Conservation (phyloP, 768 basidiomycete species). For the Auriscalpium vulgare region DNA sequence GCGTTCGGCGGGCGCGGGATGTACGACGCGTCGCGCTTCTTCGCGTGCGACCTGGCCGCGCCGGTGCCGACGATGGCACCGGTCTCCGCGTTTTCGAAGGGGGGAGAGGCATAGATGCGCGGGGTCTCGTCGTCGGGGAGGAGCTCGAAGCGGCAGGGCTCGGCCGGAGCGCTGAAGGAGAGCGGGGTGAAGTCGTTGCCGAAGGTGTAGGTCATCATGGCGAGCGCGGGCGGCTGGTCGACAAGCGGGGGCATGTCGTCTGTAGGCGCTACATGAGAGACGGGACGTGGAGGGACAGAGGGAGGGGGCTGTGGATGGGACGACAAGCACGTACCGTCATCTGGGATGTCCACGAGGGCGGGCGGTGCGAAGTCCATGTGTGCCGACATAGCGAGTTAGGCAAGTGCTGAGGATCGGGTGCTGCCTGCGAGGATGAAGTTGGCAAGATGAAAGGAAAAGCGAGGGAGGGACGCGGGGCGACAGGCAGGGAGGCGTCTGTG, state of each 20-base stretch:
- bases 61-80: constrained; percentile 25
- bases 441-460: no score
- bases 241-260: constrained; percentile 34
- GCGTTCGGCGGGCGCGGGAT: constrained; percentile 83
- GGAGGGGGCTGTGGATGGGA: not conserved
- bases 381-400: no score
- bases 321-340: not conserved
- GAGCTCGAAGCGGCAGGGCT: constrained; percentile 24
- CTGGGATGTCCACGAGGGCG: constrained; percentile 1
- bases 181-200: constrained; percentile 50
- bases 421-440: no score
- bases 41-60: constrained; percentile 41
- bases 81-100: not conserved
- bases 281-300: not conserved
- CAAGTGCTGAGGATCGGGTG: no score
- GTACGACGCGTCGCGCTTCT: constrained; percentile 61
- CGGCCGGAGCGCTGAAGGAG: constrained; percentile 34
- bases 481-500: no score
- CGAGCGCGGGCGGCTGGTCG: constrained; percentile 41
- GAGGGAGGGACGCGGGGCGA: no score
- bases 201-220: constrained; percentile 52
- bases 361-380: not conserved
- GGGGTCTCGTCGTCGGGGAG: constrained; percentile 14
- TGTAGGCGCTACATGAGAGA: not conserved
- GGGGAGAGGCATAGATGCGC: constrained; percentile 16